Evolutionary conservation across 441 rosid species (phyloP).

Genomic region (Erodium moschatum): DNA sequence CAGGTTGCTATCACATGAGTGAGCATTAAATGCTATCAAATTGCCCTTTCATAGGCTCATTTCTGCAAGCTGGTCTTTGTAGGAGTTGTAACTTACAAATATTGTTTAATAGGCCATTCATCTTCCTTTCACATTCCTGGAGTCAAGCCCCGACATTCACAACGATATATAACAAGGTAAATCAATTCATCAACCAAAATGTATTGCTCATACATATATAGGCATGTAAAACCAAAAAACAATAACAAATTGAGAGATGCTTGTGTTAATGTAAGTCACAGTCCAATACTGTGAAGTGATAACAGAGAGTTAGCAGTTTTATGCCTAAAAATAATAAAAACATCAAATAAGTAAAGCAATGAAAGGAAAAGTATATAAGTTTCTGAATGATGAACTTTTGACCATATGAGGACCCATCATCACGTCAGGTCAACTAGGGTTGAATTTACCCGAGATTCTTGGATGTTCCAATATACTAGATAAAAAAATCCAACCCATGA

Average conservation of each 20-base stretch:
- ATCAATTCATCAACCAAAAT: slow-evolving; percentile 4
- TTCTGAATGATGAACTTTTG: background rate
- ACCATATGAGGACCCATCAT: background rate
- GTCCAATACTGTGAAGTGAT: background rate
- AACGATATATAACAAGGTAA: background rate
- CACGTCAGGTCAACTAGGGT: background rate
- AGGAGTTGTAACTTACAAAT: slow-evolving; percentile 3
- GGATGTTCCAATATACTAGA: background rate
- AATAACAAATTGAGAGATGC: background rate
- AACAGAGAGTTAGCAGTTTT: background rate
- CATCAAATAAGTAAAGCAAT: slow-evolving; percentile 1
- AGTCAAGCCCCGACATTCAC: slow-evolving; percentile 19
- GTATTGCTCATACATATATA: background rate
- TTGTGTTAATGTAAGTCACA: background rate
- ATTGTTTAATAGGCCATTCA: slow-evolving; percentile 10
- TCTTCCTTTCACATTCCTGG: slow-evolving; percentile 22
- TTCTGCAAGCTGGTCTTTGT: slow-evolving; percentile 14
- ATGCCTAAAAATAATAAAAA: background rate
- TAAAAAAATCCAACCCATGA: background rate
- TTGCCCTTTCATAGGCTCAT: slow-evolving; percentile 4
- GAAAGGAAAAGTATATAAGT: background rate
- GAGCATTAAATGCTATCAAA: slow-evolving; percentile 19
- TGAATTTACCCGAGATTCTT: background rate
- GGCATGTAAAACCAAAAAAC: background rate
- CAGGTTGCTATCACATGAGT: slow-evolving; percentile 14